A percentile compares a stretch with the other conserved stretches of the same genome.
Conservation (phyloP, 345 rosid genomes). For the Salix caprea region DNA sequence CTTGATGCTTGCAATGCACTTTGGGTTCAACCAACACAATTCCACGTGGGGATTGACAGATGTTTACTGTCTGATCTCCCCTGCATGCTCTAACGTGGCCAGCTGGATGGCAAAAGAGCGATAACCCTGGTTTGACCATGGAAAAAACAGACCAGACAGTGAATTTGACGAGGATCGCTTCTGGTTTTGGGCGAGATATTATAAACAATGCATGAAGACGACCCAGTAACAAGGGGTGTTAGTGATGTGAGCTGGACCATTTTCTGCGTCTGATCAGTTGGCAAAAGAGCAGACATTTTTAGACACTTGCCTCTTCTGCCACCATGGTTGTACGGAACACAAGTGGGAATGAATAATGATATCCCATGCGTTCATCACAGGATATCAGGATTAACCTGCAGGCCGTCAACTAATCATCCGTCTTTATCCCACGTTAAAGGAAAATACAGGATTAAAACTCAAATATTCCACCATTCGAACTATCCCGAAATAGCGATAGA, state of each 20-base stretch:
- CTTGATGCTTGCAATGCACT: neutral
- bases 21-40: conserved; percentile 2
- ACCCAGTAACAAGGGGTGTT: conserved; percentile 5
- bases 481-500: neutral
- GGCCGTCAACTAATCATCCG: too few species aligned
- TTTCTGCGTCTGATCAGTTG: conserved; percentile 24
- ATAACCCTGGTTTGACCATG: neutral
- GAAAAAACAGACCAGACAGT: neutral
- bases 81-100: conserved; percentile 36
- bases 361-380: too few species aligned
- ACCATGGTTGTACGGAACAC: neutral
- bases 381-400: too few species aligned
- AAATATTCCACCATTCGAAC: too few species aligned
- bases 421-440: neutral
- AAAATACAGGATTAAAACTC: neutral
- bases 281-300: conserved; percentile 4
- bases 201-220: neutral
- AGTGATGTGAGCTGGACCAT: conserved; percentile 31
- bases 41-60: conserved; percentile 26
- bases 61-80: neutral
- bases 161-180: neutral
- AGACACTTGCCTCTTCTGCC: neutral
- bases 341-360: neutral
- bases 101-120: conserved; percentile 23
- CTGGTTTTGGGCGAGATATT: neutral